Percentiles rank a stretch among this genome's conserved stretches.
phyloP scores from a whole-genome alignment of 257 asterid species.

The Capsicum rhomboideum region DNA sequence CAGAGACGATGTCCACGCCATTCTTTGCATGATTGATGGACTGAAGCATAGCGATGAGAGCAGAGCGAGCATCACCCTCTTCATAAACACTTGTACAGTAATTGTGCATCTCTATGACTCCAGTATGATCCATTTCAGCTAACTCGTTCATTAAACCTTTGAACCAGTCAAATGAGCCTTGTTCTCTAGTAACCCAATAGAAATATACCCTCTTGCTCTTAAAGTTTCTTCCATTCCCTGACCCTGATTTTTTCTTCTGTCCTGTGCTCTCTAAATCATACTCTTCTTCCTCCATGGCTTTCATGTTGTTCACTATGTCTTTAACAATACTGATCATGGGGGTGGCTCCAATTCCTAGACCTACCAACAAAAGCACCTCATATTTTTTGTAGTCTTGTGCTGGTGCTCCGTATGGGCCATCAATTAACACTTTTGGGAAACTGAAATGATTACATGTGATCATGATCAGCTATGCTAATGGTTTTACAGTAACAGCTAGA shows the following conservation, averaged over 20 bases:
- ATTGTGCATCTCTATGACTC: slow-evolving; percentile 79
- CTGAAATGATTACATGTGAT: slow-evolving; percentile 12
- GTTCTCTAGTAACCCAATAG: slow-evolving; percentile 90
- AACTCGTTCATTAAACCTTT: slow-evolving; percentile 78
- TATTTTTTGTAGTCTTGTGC: slow-evolving; percentile 92
- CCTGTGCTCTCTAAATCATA: slow-evolving; percentile 12
- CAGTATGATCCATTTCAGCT: slow-evolving; percentile 56
- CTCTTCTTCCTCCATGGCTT: slow-evolving; percentile 42
- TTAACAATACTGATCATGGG: slow-evolving; percentile 89
- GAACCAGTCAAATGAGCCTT: slow-evolving; percentile 85
- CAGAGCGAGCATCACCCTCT: slow-evolving; percentile 85
- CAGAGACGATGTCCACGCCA: slow-evolving; percentile 76
- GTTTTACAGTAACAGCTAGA: too few relatives aligned
- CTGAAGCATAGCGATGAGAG: slow-evolving; percentile 80
- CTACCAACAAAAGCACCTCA: slow-evolving; percentile 68
- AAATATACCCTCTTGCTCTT: slow-evolving; percentile 65
- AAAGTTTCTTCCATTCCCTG: slow-evolving; percentile 30
- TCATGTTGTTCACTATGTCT: slow-evolving; percentile 79
- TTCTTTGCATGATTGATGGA: slow-evolving; percentile 68
- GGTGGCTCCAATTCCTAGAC: slow-evolving; percentile 85
- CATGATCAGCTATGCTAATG: neutral
- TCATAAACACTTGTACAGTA: slow-evolving; percentile 86
- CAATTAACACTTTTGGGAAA: slow-evolving; percentile 61
- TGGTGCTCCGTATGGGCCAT: slow-evolving; percentile 97
- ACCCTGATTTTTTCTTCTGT: neutral